Percentiles rank a stretch among this genome's conserved stretches.
Conservation (phyloP, 306 rosid genomes). For the Pterocarpus santalinus region DNA sequence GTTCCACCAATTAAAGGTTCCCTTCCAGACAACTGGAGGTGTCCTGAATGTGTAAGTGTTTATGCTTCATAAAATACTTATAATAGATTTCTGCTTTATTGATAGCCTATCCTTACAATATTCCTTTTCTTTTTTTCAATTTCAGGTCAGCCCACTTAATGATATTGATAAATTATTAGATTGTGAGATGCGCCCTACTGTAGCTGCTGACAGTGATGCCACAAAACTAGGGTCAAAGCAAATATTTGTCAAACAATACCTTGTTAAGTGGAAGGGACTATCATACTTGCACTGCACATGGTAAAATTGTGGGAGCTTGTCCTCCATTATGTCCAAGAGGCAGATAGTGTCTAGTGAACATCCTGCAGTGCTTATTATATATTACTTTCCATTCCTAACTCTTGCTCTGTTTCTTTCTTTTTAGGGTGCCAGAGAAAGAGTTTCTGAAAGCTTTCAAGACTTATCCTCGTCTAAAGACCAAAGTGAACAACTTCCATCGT, state of each 20-base stretch:
- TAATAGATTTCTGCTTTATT: slow-evolving; percentile 34
- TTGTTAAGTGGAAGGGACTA: slow-evolving; percentile 96
- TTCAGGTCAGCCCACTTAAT: slow-evolving; percentile 95
- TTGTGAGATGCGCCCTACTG: slow-evolving; percentile 95
- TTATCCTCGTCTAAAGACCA: slow-evolving; percentile 85
- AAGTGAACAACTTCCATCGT: slow-evolving; percentile 85
- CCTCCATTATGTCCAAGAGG: slow-evolving; percentile 30
- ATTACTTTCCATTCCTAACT: slow-evolving; percentile 26
- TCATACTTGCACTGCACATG: slow-evolving; percentile 94
- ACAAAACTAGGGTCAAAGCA: slow-evolving; percentile 80
- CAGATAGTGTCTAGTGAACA: slow-evolving; percentile 20
- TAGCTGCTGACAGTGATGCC: slow-evolving; percentile 79
- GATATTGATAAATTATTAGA: slow-evolving; percentile 95
- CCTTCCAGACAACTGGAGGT: slow-evolving; percentile 78
- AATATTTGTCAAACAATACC: slow-evolving; percentile 93
- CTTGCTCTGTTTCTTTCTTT: slow-evolving; percentile 11
- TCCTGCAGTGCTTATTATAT: slow-evolving; percentile 41
- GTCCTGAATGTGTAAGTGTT: slow-evolving; percentile 96
- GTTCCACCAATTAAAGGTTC: slow-evolving; percentile 82
- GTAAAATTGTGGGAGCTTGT: slow-evolving; percentile 59
- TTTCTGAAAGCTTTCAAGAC: slow-evolving; percentile 92
- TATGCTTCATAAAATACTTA: slow-evolving; percentile 38
- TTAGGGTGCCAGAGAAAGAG: slow-evolving; percentile 97
- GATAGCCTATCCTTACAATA: slow-evolving; percentile 36
- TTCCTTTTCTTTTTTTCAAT: slow-evolving; percentile 6